Evolutionary conservation across 768 basidiomycete genomes (phyloP), one percentile per base, ranked within the genome.

Genomic region (Calocera cornea): DNA sequence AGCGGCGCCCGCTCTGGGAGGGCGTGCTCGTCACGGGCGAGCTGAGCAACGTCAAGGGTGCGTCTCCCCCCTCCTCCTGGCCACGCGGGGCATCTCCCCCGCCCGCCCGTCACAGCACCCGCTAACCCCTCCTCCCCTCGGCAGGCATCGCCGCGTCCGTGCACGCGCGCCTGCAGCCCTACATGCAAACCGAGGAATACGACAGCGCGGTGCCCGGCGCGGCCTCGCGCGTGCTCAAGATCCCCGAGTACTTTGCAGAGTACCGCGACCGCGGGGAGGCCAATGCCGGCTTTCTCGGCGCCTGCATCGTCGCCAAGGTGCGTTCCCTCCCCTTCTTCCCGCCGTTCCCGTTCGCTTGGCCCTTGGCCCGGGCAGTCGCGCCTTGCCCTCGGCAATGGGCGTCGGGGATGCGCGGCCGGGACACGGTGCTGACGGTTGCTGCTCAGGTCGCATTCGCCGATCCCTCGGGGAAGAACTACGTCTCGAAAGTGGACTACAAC

Each of bases 221-320:
- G 90, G n/a, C 83, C 85, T 34, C 76, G 78, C 33, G 85, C 27
- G 79, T 85, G 5, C 74, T 91, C 64, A 82, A 78, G 38, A 83
- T 93, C 8, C 92, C 93, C 0, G 92, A 95, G 34, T 95, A 94
- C 76, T 97, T 92, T 74, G 87, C 89, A 8, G 92, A 95, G 74
- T 97, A 90, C 72, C 81, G 90, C 67, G 90, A 92, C 64, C 89
- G 85, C 49, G 92, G 91, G 1, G 90, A 92, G 65, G 87, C 87
- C 1, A 79, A 87, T 41, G 87, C 90, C 2, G 86, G 87, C 12
- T 94, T 92, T 79, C 77, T 94, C 67, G 92, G 92, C 0, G 81
- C 86, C 19, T 87, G 87, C 71, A 91, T 94, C 69, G 83, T 87
- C n/a, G 92, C 90, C 5, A 94, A 93, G 81, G 92, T 90, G 65